These are phyloP conservation scores for Eragrostis tef DNA, from an alignment of 202 grass and related monocot genomes.

Conservation along the genomic window DNA sequence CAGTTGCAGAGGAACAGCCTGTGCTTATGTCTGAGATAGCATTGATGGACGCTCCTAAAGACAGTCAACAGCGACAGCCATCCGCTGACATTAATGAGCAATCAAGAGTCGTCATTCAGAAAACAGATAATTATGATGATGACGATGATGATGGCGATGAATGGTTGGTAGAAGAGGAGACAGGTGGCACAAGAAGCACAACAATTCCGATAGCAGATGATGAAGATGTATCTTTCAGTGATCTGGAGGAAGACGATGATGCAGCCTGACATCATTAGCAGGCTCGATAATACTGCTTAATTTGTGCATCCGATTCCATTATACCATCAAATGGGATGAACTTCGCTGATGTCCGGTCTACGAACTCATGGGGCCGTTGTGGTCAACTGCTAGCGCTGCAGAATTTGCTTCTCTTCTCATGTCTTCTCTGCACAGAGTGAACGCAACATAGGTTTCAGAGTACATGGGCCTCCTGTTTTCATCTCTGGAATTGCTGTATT, in stretches of 20 bases:
- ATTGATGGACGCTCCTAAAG: slow-evolving; percentile 53
- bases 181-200: slow-evolving; percentile 37
- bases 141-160: slow-evolving; percentile 60
- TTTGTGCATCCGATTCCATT: background rate
- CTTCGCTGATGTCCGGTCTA: background rate
- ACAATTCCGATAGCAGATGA: slow-evolving; percentile 57
- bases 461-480: background rate
- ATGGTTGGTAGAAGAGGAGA: slow-evolving; percentile 87
- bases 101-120: slow-evolving; percentile 52
- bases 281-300: slow-evolving; percentile 2
- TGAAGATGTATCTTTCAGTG: slow-evolving; percentile 91
- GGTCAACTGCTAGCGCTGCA: background rate
- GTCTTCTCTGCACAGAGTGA: background rate
- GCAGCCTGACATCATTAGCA: slow-evolving; percentile 2
- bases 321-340: background rate
- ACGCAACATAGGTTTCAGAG: background rate
- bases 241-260: slow-evolving; percentile 81
- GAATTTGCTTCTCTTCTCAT: background rate
- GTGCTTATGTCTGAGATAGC: slow-evolving; percentile 45
- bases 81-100: slow-evolving; percentile 33
- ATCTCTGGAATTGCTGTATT: background rate
- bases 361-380: background rate
- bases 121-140: slow-evolving; percentile 48
- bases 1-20: slow-evolving; percentile 50
- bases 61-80: slow-evolving; percentile 18